Evolutionary conservation across 2,329 filamentous ascomycete genomes (phyloP), one percentile per base, ranked within the genome.

Genomic region (Emmonsiellopsis sp.): DNA sequence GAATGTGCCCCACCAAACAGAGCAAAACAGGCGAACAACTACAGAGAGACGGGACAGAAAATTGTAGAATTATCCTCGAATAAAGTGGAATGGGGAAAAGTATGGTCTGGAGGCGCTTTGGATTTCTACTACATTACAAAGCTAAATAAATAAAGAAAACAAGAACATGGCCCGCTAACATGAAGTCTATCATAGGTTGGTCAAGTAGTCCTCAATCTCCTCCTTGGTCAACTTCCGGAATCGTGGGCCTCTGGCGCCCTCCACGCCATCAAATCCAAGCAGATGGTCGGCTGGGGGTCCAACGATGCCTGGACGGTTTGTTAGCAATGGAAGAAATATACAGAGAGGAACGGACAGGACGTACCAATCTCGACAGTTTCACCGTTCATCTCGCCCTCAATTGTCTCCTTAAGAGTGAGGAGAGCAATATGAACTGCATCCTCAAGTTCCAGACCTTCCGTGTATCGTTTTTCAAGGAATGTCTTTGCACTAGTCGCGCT

Each of bases 131-230:
- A 43, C 41, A 50, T 38, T 51, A 51, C 47, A 51, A 44, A 43
- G 35, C 44, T 49, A 42, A 48, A 20, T 8, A 41, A 40, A 41
- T 10, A 7, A 20, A 47, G 10, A 41, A 32, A 30, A 45, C 20
- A 30, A 26, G 4, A 37, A 32, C 7, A 44, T 45, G 30, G 20
- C 37, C 7, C n/a, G 30, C 31, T 20, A n/a, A 34, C 5, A 30
- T 54, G 20, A 49, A 40, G 20, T 58, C 61, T 57, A 63, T 84
- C 81, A 97, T 81, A 98, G 83, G 81, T 95, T 97, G 72, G 93
- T 97, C 73, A 98, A 78, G 77, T 98, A 98, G 73, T 98, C 93
- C 79, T 98, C 93, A 68, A 98, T 97, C 77, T 98, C 93, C 76
- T 95, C 89, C 67, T 95, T 90, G 65, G 83, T 95, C 73, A 98